Percentiles rank a stretch among this genome's conserved stretches.
Evolutionary conservation across 495 filamentous ascomycete species (phyloP).

Genomic region (Hypoxylon intermedium): DNA sequence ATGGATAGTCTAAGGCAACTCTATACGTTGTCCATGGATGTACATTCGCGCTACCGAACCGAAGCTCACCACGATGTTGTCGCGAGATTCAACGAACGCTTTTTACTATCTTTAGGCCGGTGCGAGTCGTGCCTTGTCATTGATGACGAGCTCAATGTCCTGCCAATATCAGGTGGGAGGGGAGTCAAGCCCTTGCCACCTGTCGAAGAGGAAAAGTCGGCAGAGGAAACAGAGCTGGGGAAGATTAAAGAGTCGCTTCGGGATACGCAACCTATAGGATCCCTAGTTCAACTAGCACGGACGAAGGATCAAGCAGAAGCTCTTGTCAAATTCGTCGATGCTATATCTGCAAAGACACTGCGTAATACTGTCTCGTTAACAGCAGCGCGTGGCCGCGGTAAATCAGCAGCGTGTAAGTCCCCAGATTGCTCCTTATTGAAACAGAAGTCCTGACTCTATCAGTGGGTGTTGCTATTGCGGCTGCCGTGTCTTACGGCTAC

Average conservation of each 20-base stretch:
- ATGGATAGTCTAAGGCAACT: constrained; percentile 98
- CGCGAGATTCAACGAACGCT: constrained; percentile 96
- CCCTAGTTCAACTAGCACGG: constrained; percentile 80
- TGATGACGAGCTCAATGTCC: constrained; percentile 96
- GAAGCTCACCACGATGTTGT: constrained; percentile 96
- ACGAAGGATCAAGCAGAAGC: constrained; percentile 97
- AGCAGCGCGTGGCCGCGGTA: constrained; percentile 93
- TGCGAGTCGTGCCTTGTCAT: constrained; percentile 95
- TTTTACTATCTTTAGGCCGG: constrained; percentile 91
- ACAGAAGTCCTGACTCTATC: constrained; percentile 8
- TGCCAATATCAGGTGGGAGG: constrained; percentile 96
- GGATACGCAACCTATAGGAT: constrained; percentile 85
- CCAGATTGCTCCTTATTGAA: background rate
- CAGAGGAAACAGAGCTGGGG: constrained; percentile 77
- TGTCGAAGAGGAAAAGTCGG: constrained; percentile 69
- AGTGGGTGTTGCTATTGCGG: constrained; percentile 85
- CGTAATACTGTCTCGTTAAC: constrained; percentile 92
- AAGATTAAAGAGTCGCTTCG: constrained; percentile 85
- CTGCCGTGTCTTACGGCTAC: constrained; percentile 93
- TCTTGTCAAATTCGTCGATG: constrained; percentile 91
- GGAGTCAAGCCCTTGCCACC: constrained; percentile 84
- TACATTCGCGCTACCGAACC: constrained; percentile 94
- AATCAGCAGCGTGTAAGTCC: constrained; percentile 75
- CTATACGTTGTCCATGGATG: constrained; percentile 97
- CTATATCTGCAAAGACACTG: constrained; percentile 94